These are phyloP conservation scores for Kurtzmaniella natalensis DNA, from an alignment of 1,139 yeast genomes.

Conservation along the genomic window DNA sequence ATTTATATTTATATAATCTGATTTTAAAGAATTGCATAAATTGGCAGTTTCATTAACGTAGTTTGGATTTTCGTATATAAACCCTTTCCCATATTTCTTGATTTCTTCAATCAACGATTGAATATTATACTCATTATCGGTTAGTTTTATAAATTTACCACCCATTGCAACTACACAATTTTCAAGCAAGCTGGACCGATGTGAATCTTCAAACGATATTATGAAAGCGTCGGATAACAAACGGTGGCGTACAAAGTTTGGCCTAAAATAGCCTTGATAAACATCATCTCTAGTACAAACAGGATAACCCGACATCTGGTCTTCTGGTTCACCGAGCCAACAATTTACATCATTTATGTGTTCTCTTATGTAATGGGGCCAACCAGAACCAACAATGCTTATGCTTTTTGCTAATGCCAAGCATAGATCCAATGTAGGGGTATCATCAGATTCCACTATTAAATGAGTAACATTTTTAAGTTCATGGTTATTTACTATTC, in stretches of 20 bases:
- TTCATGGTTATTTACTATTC: constrained; percentile 16
- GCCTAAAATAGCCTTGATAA: constrained; percentile 10
- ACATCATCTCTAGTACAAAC: constrained; percentile 8
- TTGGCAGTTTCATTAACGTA: background rate
- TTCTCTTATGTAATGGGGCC: constrained; percentile 18
- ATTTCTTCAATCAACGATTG: background rate
- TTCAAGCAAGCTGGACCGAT: constrained; percentile 10
- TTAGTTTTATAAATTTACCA: constrained; percentile 7
- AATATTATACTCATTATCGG: background rate
- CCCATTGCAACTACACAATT: constrained; percentile 17
- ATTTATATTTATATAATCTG: background rate
- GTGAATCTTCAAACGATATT: constrained; percentile 1
- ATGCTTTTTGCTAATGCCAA: constrained; percentile 23
- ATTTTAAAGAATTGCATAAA: background rate
- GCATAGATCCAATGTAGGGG: constrained; percentile 5
- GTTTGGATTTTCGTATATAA: background rate
- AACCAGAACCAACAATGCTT: constrained; percentile 22
- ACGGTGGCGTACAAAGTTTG: constrained; percentile 12
- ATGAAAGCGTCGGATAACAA: constrained; percentile 5
- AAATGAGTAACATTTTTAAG: constrained; percentile 25
- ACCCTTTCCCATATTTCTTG: background rate
- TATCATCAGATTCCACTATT: constrained; percentile 13
- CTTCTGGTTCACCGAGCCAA: constrained; percentile 20
- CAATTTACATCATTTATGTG: constrained; percentile 12
- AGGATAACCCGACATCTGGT: constrained; percentile 15